Evolutionary conservation across 2,329 filamentous ascomycete genomes (phyloP).

Genomic region (Teratosphaeria destructans): DNA sequence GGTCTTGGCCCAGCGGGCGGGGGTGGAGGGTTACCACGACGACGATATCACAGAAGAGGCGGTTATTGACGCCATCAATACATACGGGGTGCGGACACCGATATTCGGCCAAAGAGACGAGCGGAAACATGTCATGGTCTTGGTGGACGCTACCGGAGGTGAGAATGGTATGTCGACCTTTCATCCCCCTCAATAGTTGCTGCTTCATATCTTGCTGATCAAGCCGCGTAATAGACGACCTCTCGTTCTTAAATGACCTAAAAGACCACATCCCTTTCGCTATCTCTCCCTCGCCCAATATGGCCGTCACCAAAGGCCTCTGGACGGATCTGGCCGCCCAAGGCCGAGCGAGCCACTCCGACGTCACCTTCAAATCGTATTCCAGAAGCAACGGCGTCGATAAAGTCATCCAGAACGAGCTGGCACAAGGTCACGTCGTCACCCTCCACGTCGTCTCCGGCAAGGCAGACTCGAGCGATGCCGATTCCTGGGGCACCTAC

Average conservation of each 20-base stretch:
- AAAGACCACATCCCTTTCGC: conserved; percentile 12
- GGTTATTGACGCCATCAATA: conserved; percentile 37
- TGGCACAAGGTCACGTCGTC: conserved; percentile 3
- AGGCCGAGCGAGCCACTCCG: conserved; percentile 5
- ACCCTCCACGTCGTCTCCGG: conserved; percentile 15
- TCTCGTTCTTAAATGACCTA: neutral
- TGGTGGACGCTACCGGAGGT: conserved; percentile 16
- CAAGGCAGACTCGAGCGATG: conserved; percentile 4
- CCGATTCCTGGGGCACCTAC: conserved; percentile 24
- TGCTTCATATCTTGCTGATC: neutral
- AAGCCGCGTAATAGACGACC: neutral
- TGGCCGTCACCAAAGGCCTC: conserved; percentile 14
- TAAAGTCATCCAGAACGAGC: conserved; percentile 5
- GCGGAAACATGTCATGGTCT: conserved; percentile 12
- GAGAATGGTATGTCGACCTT: conserved; percentile 7
- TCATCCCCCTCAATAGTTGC: neutral
- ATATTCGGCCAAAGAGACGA: conserved; percentile 28
- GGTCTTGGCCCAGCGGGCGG: conserved; percentile 41
- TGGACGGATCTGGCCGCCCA: conserved; percentile 22
- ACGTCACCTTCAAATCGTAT: neutral
- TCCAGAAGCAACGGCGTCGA: neutral
- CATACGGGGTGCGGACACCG: conserved; percentile 31
- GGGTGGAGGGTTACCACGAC: conserved; percentile 39
- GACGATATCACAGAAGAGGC: conserved; percentile 31
- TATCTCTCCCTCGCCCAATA: conserved; percentile 16